These are phyloP conservation scores for Casuarina equisetifolia DNA, from an alignment of 306 rosid species.

Conservation along the genomic window DNA sequence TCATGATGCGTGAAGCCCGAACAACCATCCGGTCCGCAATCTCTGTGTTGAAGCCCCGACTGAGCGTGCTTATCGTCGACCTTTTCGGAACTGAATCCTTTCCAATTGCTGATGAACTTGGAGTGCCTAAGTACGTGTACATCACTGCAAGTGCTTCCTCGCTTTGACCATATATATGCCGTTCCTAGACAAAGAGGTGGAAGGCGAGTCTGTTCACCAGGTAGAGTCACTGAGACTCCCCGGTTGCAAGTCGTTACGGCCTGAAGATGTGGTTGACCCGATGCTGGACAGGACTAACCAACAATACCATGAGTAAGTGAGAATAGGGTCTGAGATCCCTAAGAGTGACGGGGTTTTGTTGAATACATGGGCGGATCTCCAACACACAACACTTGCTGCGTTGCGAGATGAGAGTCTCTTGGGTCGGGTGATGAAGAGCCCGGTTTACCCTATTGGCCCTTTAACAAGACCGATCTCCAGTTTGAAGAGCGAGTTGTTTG, in stretches of 20 bases:
- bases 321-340: not conserved
- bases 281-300: conserved; percentile 29
- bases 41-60: not conserved
- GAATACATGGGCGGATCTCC: conserved; percentile 59
- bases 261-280: conserved; percentile 12
- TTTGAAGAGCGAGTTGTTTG: not conserved
- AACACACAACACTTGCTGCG: conserved; percentile 8
- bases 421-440: no score
- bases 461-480: no score
- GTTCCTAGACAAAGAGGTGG: conserved; percentile 17
- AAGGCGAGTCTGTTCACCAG: conserved; percentile 28
- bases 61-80: conserved; percentile 24
- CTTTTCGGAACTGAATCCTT: conserved; percentile 8
- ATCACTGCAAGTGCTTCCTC: conserved; percentile 16
- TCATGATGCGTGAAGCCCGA: not conserved
- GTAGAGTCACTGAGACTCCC: not conserved
- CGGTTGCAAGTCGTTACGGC: no score
- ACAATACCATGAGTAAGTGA: conserved; percentile 19
- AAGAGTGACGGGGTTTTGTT: conserved; percentile 46
- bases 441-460: no score
- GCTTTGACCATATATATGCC: conserved; percentile 22
- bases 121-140: no score
- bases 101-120: no score
- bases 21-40: no score
- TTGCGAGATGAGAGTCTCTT: no score